A percentile compares a stretch with the other conserved stretches of the same genome.
These are phyloP conservation scores for Viridothelium virens DNA, from an alignment of 495 filamentous ascomycete genomes.

Conservation along the genomic window DNA sequence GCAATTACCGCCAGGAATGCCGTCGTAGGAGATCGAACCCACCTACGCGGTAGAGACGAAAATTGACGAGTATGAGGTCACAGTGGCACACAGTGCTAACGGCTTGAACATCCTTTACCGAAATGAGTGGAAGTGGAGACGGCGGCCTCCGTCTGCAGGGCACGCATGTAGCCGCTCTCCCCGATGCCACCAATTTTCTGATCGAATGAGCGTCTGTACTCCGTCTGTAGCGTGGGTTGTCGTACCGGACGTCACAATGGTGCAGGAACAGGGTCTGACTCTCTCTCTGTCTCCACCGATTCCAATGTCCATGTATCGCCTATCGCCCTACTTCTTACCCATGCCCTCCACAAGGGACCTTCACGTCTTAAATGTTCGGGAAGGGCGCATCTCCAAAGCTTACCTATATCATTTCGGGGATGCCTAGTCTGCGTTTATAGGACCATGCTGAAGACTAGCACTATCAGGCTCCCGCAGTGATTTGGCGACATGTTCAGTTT, in stretches of 20 bases:
- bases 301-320: no score
- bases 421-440: background rate
- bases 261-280: background rate
- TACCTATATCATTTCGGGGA: background rate
- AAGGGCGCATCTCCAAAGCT: background rate
- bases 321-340: no score
- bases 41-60: background rate
- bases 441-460: no score
- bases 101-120: background rate
- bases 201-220: background rate
- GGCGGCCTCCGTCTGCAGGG: background rate
- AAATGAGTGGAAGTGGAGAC: background rate
- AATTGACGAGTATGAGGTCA: background rate
- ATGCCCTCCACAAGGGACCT: background rate
- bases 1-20: background rate
- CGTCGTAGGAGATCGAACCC: no score
- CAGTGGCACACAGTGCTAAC: background rate
- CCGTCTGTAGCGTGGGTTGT: background rate
- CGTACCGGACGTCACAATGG: background rate
- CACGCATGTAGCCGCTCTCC: background rate
- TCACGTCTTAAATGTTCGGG: background rate
- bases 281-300: no score
- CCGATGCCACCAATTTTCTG: conserved; percentile 1
- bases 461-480: no score
- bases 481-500: conserved; percentile 1